phyloP scores from a whole-genome alignment of 2,329 filamentous ascomycete species.

The Talaromyces sp. region DNA sequence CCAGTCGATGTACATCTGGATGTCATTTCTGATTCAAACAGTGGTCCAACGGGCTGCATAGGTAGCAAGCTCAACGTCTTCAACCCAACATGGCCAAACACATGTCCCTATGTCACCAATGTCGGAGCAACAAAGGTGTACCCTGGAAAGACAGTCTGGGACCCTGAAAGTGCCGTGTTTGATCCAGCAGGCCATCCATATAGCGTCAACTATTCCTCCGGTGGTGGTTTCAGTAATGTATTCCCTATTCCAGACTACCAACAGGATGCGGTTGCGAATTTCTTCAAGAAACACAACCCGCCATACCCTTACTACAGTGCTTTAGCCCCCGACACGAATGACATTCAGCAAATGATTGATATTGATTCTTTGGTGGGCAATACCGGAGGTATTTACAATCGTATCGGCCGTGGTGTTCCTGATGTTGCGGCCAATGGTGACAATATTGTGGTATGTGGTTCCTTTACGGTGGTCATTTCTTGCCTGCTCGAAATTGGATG shows the following conservation, averaged over 20 bases:
- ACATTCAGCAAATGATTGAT: constrained; percentile 19
- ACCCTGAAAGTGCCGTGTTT: constrained; percentile 16
- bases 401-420: constrained; percentile 15
- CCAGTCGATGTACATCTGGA: neutral
- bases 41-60: constrained; percentile 14
- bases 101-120: constrained; percentile 17
- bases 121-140: constrained; percentile 19
- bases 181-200: constrained; percentile 16
- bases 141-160: constrained; percentile 19
- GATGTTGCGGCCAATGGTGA: constrained; percentile 20
- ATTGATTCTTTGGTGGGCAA: constrained; percentile 13
- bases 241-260: constrained; percentile 17
- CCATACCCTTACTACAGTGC: constrained; percentile 20
- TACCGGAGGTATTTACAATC: constrained; percentile 16
- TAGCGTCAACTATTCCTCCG: constrained; percentile 14
- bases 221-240: constrained; percentile 19
- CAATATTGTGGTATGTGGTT: constrained; percentile 17
- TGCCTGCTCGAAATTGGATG: neutral
- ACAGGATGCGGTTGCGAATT: constrained; percentile 11
- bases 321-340: constrained; percentile 12
- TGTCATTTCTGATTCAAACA: neutral
- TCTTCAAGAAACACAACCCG: constrained; percentile 18
- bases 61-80: constrained; percentile 16
- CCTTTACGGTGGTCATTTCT: neutral
- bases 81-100: constrained; percentile 21